phyloP scores from a whole-genome alignment of 176 grass and related monocot species.

The Phyllostachys edulis region DNA sequence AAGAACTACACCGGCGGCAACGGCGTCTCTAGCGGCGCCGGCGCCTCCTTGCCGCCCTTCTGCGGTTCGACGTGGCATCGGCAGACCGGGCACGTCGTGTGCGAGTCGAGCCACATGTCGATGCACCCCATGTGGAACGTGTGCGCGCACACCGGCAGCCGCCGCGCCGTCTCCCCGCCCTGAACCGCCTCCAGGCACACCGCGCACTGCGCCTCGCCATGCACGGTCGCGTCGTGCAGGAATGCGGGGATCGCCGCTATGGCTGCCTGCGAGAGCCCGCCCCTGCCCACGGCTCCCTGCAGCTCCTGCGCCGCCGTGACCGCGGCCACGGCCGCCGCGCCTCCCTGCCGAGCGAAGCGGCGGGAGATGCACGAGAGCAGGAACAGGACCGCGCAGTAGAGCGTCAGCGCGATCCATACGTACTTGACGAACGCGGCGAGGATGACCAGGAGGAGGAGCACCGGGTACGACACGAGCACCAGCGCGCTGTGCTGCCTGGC shows the following conservation, averaged over 20 bases:
- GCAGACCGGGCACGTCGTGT: constrained; percentile 66
- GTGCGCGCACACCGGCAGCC: constrained; percentile 59
- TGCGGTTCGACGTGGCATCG: constrained; percentile 37
- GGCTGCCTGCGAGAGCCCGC: constrained; percentile 27
- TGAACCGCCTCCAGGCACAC: constrained; percentile 59
- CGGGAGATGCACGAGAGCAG: constrained; percentile 1
- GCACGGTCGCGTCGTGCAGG: neutral
- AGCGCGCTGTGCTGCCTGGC: constrained; percentile 16
- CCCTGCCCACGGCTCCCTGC: neutral
- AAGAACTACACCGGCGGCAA: constrained; percentile 37
- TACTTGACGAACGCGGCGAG: constrained; percentile 42
- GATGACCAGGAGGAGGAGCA: constrained; percentile 41
- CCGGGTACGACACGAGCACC: constrained; percentile 41
- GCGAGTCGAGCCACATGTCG: constrained; percentile 57
- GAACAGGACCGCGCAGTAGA: constrained; percentile 38
- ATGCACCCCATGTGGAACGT: constrained; percentile 65
- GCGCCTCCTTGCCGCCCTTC: neutral
- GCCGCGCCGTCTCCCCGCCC: constrained; percentile 33
- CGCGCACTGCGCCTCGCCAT: constrained; percentile 28
- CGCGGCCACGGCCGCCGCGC: neutral
- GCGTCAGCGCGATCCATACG: constrained; percentile 39
- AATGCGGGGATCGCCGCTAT: constrained; percentile 33
- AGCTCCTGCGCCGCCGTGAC: neutral
- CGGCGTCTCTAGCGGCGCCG: neutral
- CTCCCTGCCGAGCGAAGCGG: neutral